Evolutionary conservation across 768 basidiomycete genomes (phyloP).

Genomic region (Chalciporus sphaerocephalus): DNA sequence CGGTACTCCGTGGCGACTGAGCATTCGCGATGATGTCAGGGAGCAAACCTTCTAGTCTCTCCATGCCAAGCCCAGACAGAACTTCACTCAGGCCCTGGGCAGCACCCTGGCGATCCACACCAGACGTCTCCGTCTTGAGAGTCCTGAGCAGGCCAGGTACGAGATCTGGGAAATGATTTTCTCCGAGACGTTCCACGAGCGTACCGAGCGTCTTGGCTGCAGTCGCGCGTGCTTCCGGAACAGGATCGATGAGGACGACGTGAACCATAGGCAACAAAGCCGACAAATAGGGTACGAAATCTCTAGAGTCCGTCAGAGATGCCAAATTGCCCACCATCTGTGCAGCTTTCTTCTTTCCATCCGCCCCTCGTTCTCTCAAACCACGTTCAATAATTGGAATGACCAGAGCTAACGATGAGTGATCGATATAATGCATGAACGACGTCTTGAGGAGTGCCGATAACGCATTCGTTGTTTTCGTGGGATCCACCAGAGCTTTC

Average conservation of each 20-base stretch:
- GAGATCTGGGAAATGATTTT: slow-evolving; percentile 91
- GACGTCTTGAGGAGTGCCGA: slow-evolving; percentile 87
- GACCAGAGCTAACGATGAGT: slow-evolving; percentile 91
- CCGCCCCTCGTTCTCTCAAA: slow-evolving; percentile 84
- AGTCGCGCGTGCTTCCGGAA: slow-evolving; percentile 95
- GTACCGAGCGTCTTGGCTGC: slow-evolving; percentile 96
- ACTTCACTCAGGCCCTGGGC: slow-evolving; percentile 97
- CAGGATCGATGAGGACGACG: slow-evolving; percentile 89
- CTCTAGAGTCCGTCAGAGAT: slow-evolving; percentile 81
- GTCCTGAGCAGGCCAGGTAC: slow-evolving; percentile 85
- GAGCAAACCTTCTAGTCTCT: slow-evolving; percentile 86
- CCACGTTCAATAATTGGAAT: slow-evolving; percentile 95
- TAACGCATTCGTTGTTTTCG: slow-evolving; percentile 82
- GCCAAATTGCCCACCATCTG: slow-evolving; percentile 98
- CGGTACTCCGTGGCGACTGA: slow-evolving; percentile 82
- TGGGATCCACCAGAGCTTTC: slow-evolving; percentile 93
- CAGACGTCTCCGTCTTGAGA: slow-evolving; percentile 88
- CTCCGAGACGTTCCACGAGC: slow-evolving; percentile 94
- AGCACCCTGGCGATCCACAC: slow-evolving; percentile 96
- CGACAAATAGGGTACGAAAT: slow-evolving; percentile 92
- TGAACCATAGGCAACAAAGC: slow-evolving; percentile 88
- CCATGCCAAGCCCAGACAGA: slow-evolving; percentile 94
- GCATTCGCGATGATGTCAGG: slow-evolving; percentile 93
- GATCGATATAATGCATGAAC: slow-evolving; percentile 97
- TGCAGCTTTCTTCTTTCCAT: slow-evolving; percentile 91